Evolutionary conservation across 2,329 filamentous ascomycete species (phyloP), one percentile per base, ranked within the genome.

Genomic region (Aspergillus ibericus): DNA sequence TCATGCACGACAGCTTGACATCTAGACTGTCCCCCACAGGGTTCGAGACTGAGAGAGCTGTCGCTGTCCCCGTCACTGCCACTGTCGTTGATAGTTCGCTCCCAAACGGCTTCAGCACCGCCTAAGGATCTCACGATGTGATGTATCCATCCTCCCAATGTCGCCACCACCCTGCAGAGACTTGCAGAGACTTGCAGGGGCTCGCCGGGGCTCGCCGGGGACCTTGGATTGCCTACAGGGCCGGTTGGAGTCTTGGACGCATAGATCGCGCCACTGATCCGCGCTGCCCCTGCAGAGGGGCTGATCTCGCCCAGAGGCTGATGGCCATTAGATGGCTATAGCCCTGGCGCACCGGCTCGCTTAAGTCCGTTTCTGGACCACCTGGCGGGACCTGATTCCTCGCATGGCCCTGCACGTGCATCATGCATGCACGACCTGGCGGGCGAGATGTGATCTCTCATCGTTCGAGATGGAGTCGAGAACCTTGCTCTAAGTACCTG

Each of bases 321-420:
- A n/a, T n/a, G n/a, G n/a, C n/a, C n/a, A n/a, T n/a, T n/a, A n/a
- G n/a, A n/a, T n/a, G n/a, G n/a, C n/a, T n/a, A n/a, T n/a, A n/a
- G n/a, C n/a, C 35, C n/a, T 34, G n/a, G 10, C 13, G 10, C 50
- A 18, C 32, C 27, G 36, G n/a, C 10, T 53, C 36, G 36, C 16
- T 25, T 18, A 44, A 44, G 25, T 44, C 36, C 25, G 36, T 44
- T 32, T 44, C 47, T 20, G 52, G 46, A 53, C 56, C 59, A 61
- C 56, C 58, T 59, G 56, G 49, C 34, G 20, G 35, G 54, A 61
- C 50, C 51, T 54, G 54, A 56, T 55, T 59, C 40, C 52, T 59
- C 36, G 51, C 16, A 20, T 53, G 36, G 18, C 13, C 40, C 40
- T 40, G 36, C 51, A 42, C 36, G 40, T 38, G 51, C 51, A 48